These are phyloP conservation scores for Quercus rubra DNA, from an alignment of 306 rosid species.

Conservation along the genomic window DNA sequence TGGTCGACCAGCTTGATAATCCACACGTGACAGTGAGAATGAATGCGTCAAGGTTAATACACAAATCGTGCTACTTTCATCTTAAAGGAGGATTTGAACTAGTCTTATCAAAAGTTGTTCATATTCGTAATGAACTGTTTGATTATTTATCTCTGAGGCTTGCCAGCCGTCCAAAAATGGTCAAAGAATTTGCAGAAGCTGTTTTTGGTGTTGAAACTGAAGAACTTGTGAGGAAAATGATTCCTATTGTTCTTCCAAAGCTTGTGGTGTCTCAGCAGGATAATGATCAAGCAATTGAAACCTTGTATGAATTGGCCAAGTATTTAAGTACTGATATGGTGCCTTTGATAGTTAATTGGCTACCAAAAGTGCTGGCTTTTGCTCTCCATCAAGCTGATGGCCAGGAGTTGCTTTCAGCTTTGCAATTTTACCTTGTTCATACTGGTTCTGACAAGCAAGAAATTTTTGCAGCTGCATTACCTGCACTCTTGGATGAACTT, in stretches of 20 bases:
- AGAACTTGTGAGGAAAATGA: slow-evolving; percentile 69
- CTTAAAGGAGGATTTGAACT: slow-evolving; percentile 63
- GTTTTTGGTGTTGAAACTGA: slow-evolving; percentile 75
- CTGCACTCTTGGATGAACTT: slow-evolving; percentile 82
- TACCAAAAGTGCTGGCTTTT: slow-evolving; percentile 95
- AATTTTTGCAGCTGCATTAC: slow-evolving; percentile 81
- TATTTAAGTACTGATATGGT: slow-evolving; percentile 65
- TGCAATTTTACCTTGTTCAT: slow-evolving; percentile 76
- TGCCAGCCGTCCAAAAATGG: slow-evolving; percentile 58
- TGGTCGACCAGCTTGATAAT: slow-evolving; percentile 90
- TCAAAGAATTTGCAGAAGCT: slow-evolving; percentile 87
- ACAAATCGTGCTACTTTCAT: slow-evolving; percentile 67
- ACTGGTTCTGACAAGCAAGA: slow-evolving; percentile 75
- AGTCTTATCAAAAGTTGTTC: slow-evolving; percentile 64
- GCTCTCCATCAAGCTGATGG: slow-evolving; percentile 75
- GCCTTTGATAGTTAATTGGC: slow-evolving; percentile 61
- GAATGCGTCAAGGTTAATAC: slow-evolving; percentile 80
- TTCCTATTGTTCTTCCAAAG: slow-evolving; percentile 93
- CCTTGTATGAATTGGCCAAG: slow-evolving; percentile 71
- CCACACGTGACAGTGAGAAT: slow-evolving; percentile 63
- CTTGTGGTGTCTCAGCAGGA: slow-evolving; percentile 78
- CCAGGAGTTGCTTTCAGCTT: slow-evolving; percentile 52
- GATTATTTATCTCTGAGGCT: slow-evolving; percentile 71
- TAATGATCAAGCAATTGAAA: slow-evolving; percentile 63
- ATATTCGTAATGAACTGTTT: slow-evolving; percentile 67